Evolutionary conservation across 352 stramenopile genomes (phyloP), one percentile per base, ranked within the genome.

Genomic region (Paralagenidium karlingii): DNA sequence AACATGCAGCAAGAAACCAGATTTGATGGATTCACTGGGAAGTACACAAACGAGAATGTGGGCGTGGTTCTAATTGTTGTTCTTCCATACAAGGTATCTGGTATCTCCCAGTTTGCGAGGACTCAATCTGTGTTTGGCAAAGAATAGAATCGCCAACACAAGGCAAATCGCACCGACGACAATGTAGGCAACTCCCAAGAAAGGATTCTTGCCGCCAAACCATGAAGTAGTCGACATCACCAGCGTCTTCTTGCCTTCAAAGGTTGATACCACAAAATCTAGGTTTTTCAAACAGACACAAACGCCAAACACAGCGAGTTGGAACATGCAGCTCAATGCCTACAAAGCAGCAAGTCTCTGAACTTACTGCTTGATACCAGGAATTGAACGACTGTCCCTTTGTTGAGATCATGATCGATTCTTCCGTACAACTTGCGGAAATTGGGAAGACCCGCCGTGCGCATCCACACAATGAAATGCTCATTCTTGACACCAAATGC

Each of bases 381-480:
- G 51, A 99, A 97, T 34, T 85, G 76, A 15, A 99, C 55, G 45
- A 77, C 71, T 16, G 81, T 92, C 41, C 90, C 92, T 8, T 68
- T 64, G 1, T 68, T 55, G 39, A 99, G 79, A 43, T 94, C 78
- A 45, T 70, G 63, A 42, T 98, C 74, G 68, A 99, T 97, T 42
- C 89, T 94, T 25, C 95, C 96, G 60, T 99, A 99, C n/a, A 99
- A 78, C 64, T 99, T 99, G 31, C 96, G 88, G 70, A 99, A 99
- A 36, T 75, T 94, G 5, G 95, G 93, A n/a, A 98, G 68, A 15
- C 87, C 94, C 0, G 96, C 96, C 13, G 89, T 96, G 26, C 94
- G 76, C 96, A 99, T 99, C 96, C 96, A 99, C 13, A 99, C 95
- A 32, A 99, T 97, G 68, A 99, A 99, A 63, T 99, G 96, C 63